Conservation (phyloP, 2,329 filamentous ascomycete species). For the Dichotomopilus funicola region DNA sequence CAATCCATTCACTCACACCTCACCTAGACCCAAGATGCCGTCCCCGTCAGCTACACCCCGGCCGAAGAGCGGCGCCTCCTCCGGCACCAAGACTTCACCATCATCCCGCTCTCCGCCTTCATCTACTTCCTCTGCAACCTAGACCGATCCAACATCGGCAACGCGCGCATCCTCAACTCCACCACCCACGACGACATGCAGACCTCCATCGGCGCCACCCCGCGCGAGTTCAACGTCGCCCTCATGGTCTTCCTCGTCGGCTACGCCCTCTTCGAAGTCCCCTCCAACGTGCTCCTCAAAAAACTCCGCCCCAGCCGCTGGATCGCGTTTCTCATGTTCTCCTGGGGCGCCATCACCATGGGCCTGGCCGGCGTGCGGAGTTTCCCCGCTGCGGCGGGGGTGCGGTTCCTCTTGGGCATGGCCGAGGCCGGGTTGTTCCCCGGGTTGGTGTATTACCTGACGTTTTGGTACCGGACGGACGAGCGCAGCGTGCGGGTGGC, state of each 20-base stretch:
- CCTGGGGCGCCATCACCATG: conserved; percentile 63
- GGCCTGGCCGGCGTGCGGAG: conserved; percentile 57
- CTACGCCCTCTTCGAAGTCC: conserved; percentile 56
- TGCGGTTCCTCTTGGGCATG: conserved; percentile 60
- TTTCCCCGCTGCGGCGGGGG: conserved; percentile 57
- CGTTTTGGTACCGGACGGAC: conserved; percentile 65
- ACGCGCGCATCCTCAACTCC: conserved; percentile 60
- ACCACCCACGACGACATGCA: conserved; percentile 56
- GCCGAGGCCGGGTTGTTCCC: conserved; percentile 68
- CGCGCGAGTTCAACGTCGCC: conserved; percentile 52
- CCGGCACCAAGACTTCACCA: conserved; percentile 54
- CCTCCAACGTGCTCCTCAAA: conserved; percentile 61
- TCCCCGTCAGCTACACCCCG: conserved; percentile 6
- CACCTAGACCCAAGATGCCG: no score
- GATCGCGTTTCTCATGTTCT: conserved; percentile 59
- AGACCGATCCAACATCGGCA: conserved; percentile 63
- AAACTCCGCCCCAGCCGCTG: conserved; percentile 56
- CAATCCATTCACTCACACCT: not conserved
- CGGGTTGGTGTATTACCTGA: conserved; percentile 51
- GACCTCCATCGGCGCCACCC: conserved; percentile 53
- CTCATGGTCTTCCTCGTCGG: conserved; percentile 58
- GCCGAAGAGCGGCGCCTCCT: conserved; percentile 52
- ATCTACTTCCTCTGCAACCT: conserved; percentile 65
- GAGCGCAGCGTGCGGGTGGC: conserved; percentile 67
- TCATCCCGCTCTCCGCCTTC: conserved; percentile 55